A percentile compares a stretch with the other conserved stretches of the same genome.
Evolutionary conservation across 1,284 basidiomycete genomes (phyloP).

Genomic region (Fomitopsis palustris): DNA sequence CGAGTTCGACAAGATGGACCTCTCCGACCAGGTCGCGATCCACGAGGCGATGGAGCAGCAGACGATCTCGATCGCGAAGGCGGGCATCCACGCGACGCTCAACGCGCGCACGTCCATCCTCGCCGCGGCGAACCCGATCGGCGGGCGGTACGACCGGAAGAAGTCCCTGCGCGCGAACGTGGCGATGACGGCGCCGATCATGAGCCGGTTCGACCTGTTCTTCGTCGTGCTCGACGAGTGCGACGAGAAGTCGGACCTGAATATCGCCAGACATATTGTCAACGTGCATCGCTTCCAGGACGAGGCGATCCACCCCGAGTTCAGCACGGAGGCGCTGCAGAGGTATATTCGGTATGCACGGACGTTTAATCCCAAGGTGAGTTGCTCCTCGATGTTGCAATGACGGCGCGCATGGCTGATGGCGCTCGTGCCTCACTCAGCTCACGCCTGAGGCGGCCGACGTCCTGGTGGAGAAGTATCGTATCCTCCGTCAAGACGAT

Average conservation of each 20-base stretch:
- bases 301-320: slow-evolving; percentile 93
- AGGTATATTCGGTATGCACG: slow-evolving; percentile 95
- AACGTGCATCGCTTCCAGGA: slow-evolving; percentile 97
- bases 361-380: slow-evolving; percentile 94
- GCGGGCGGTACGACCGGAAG: slow-evolving; percentile 96
- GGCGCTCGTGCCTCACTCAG: slow-evolving; percentile 42
- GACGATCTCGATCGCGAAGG: slow-evolving; percentile 99
- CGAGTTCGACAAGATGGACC: slow-evolving; percentile 99
- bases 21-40: slow-evolving; percentile 97
- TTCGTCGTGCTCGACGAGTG: slow-evolving; percentile 99
- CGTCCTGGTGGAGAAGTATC: slow-evolving; percentile 94
- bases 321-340: slow-evolving; percentile 95
- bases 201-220: slow-evolving; percentile 99
- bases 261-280: slow-evolving; percentile 96
- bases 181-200: slow-evolving; percentile 98
- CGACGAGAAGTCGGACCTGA: slow-evolving; percentile 88
- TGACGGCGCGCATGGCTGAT: slow-evolving; percentile 40
- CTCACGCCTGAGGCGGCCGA: slow-evolving; percentile 91
- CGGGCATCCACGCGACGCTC: slow-evolving; percentile 97
- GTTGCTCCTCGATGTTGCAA: slow-evolving; percentile 15
- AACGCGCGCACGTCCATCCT: slow-evolving; percentile 98
- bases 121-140: slow-evolving; percentile 96
- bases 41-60: slow-evolving; percentile 99
- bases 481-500: slow-evolving; percentile 91
- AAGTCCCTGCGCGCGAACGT: slow-evolving; percentile 93